phyloP scores from a whole-genome alignment of 2,329 filamentous ascomycete species.

The Hirsutella thompsonii region DNA sequence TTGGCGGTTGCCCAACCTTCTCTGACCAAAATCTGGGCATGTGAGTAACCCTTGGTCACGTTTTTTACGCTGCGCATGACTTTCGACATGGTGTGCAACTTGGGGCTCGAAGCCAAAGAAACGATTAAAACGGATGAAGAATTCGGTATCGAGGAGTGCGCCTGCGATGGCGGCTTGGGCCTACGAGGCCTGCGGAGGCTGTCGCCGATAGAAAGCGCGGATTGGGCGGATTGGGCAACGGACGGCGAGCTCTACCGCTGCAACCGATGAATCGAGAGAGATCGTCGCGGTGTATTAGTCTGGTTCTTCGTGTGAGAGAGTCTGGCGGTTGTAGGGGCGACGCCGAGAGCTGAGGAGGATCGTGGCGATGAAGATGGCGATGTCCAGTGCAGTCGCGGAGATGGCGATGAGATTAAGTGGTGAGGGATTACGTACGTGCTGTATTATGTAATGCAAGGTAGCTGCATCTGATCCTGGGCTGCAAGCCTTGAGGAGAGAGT shows the following conservation, averaged over 20 bases:
- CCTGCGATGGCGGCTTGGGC: neutral
- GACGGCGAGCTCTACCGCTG: neutral
- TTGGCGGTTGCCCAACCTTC: conserved; percentile 53
- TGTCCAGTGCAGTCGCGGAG: too few relatives aligned
- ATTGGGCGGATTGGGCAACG: neutral
- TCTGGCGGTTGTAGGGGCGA: too few relatives aligned
- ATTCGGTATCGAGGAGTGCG: neutral
- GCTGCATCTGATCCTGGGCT: too few relatives aligned
- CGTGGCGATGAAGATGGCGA: too few relatives aligned
- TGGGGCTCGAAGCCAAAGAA: conserved; percentile 1
- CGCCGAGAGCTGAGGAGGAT: too few relatives aligned
- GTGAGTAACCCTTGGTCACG: conserved; percentile 97
- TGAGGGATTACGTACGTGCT: too few relatives aligned
- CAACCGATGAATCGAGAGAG: neutral
- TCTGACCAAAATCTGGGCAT: conserved; percentile 93
- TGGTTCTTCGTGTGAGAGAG: too few relatives aligned
- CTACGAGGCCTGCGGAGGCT: neutral
- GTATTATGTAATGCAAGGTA: too few relatives aligned
- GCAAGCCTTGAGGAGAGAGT: too few relatives aligned
- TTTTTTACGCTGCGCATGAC: conserved; percentile 97
- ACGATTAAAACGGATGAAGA: neutral
- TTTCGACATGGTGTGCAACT: conserved; percentile 64
- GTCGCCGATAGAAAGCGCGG: neutral
- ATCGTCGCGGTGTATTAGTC: too few relatives aligned
- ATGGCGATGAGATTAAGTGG: too few relatives aligned